Base-by-base conservation (phyloP, 257 asterid genomes). In the Cinchona pubescens region DNA sequence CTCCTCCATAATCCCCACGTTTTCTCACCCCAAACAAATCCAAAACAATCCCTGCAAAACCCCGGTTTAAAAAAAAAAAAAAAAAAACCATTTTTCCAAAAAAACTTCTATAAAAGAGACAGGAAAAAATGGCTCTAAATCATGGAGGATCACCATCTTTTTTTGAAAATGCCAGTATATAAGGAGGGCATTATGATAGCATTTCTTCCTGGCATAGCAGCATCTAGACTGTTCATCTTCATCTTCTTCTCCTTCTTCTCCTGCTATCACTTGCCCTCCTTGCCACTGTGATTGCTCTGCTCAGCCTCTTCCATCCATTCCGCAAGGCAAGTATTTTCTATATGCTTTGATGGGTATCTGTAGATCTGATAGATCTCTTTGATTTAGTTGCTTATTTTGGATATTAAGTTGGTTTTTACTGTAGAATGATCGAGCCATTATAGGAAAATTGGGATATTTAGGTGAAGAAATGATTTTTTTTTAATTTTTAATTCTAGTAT, bases 281-380 rank as follows among this genome's bases (percentile, higher is more conserved):
- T 93, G 98, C 65, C 85, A 82, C 63, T 93, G 98, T 46, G 98
- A 93, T 65, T 91, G 98, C 76, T 88, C 87, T 84, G 80, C 90
- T 35, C 83, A 85, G 42, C 89, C 97, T 42, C 88, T 88, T 69
- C 88, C 91, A 49, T 76, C 90, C 67, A 90, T 91, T 76, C 96
- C 96, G 53, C 83, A 78, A 82, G 96, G 97, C 88, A 76, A 29
- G 68, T 12, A 38, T 32, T 42, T 34, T 42, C 11, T 61, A 14
- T 8, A 0, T 12, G 3, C 38, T 2, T 27, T 68, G 19, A 6
- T 70, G 21, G 34, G 25, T 19, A 49, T 73, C 45, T 51, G 40
- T 19, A 49, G 79, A 83, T 80, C 81, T 80, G 42, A 3, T 71
- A 56, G 77, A 81, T 77, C 74, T 79, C 19, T 69, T 23, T 61